Conservation (phyloP, 257 asterid genomes). For the Solanum rostratum region DNA sequence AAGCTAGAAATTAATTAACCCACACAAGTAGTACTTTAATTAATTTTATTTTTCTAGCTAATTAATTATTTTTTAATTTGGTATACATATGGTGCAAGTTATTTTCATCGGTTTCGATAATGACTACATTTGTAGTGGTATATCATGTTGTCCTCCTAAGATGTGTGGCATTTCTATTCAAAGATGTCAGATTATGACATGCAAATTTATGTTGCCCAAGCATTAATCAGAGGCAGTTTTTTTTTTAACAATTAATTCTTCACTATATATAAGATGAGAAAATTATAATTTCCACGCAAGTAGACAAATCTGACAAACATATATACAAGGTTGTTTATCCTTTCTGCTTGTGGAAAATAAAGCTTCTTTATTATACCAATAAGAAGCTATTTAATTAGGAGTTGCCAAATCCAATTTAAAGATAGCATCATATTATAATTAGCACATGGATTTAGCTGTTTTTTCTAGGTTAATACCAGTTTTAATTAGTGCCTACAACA, state of each 20-base stretch:
- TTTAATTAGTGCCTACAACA: not conserved
- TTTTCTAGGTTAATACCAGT: not conserved
- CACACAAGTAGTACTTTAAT: not conserved
- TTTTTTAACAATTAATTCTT: not conserved
- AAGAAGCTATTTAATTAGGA: not conserved
- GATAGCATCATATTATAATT: not conserved
- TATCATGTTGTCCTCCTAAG: not conserved
- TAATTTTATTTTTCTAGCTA: too few relatives aligned
- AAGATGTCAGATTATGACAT: not conserved
- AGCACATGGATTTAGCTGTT: not conserved
- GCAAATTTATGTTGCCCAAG: not conserved
- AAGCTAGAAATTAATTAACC: too few relatives aligned
- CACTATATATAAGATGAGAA: not conserved
- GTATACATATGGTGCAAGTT: too few relatives aligned
- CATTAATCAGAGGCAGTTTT: not conserved
- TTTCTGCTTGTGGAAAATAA: not conserved
- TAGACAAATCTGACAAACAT: not conserved
- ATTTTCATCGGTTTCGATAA: not conserved
- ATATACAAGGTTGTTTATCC: not conserved
- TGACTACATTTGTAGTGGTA: not conserved
- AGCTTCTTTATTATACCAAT: not conserved
- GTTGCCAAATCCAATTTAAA: not conserved
- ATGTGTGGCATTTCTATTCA: not conserved
- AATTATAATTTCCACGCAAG: not conserved
- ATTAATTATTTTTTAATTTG: too few relatives aligned